phyloP scores from a whole-genome alignment of 2,329 filamentous ascomycete species.

The Fusarium clavum region DNA sequence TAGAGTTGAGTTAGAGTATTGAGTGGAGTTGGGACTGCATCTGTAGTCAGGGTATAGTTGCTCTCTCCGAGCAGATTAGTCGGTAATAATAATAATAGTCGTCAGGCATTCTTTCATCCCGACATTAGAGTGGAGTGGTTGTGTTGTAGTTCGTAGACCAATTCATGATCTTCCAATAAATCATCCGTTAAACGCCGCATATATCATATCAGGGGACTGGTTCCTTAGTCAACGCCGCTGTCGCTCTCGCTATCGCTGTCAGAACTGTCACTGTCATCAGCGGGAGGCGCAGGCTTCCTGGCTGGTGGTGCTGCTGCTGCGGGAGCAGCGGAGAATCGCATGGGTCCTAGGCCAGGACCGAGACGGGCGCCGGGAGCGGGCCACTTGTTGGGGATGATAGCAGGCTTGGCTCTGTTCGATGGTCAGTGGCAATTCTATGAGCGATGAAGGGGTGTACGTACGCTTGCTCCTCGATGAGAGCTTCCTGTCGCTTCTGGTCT shows the following conservation, averaged over 20 bases:
- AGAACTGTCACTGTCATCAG: slow-evolving; percentile 4
- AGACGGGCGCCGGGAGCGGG: slow-evolving; percentile 19
- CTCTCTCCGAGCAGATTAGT: slow-evolving; percentile 25
- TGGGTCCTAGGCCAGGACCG: slow-evolving; percentile 7
- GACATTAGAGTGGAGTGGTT: slow-evolving; percentile 18
- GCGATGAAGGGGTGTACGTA: neutral
- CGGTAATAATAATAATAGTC: slow-evolving; percentile 1
- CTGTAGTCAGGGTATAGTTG: slow-evolving; percentile 20
- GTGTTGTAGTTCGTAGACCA: neutral
- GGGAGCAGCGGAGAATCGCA: slow-evolving; percentile 9
- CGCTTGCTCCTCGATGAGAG: slow-evolving; percentile 17
- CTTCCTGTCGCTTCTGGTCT: slow-evolving; percentile 21
- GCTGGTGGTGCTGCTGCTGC: slow-evolving; percentile 5
- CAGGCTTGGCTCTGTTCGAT: slow-evolving; percentile 11
- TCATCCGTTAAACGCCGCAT: slow-evolving; percentile 11
- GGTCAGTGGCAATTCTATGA: neutral
- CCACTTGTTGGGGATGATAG: slow-evolving; percentile 24
- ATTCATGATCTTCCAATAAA: no score
- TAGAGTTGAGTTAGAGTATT: slow-evolving; percentile 5
- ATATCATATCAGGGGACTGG: neutral
- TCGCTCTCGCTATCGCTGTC: slow-evolving; percentile 4
- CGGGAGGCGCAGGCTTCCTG: slow-evolving; percentile 9
- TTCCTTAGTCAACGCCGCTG: slow-evolving; percentile 24
- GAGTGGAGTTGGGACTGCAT: slow-evolving; percentile 24
- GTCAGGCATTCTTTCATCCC: slow-evolving; percentile 3